phyloP scores from a whole-genome alignment of 2,329 filamentous ascomycete species.

The Calonectria hongkongensis region DNA sequence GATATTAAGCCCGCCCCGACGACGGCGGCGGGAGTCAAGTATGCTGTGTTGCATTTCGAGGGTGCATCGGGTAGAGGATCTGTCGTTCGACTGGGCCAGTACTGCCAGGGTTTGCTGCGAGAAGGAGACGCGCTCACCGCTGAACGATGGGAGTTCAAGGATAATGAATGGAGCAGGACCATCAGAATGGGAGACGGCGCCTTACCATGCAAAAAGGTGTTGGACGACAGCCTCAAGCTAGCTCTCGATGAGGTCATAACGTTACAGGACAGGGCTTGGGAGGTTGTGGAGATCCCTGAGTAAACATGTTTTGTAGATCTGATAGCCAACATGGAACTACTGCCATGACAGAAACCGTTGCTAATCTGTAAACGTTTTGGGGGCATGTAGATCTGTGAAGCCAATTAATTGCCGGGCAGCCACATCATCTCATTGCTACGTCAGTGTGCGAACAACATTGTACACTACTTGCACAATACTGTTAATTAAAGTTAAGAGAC shows the following conservation, averaged over 20 bases:
- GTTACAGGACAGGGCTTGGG: constrained; percentile 56
- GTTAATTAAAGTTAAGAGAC: not conserved
- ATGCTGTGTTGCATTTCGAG: constrained; percentile 40
- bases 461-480: too few species aligned
- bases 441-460: too few species aligned
- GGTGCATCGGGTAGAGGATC: constrained; percentile 64
- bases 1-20: constrained; percentile 63
- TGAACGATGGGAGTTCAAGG: constrained; percentile 74
- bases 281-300: constrained; percentile 56
- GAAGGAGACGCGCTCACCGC: constrained; percentile 64
- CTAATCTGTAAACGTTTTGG: constrained; percentile 1
- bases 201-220: constrained; percentile 59
- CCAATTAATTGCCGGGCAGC: not conserved
- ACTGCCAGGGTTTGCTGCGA: constrained; percentile 74
- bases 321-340: not conserved
- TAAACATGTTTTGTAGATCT: not conserved
- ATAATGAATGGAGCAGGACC: constrained; percentile 59
- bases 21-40: constrained; percentile 8
- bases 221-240: constrained; percentile 36
- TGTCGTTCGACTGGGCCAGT: constrained; percentile 72
- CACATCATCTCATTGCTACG: not conserved
- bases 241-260: constrained; percentile 48
- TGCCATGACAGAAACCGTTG: not conserved
- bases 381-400: not conserved
- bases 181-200: constrained; percentile 59